A percentile compares a stretch with the other conserved stretches of the same genome.
These are phyloP conservation scores for Penicillium steckii DNA, from an alignment of 495 filamentous ascomycete species.

Conservation along the genomic window DNA sequence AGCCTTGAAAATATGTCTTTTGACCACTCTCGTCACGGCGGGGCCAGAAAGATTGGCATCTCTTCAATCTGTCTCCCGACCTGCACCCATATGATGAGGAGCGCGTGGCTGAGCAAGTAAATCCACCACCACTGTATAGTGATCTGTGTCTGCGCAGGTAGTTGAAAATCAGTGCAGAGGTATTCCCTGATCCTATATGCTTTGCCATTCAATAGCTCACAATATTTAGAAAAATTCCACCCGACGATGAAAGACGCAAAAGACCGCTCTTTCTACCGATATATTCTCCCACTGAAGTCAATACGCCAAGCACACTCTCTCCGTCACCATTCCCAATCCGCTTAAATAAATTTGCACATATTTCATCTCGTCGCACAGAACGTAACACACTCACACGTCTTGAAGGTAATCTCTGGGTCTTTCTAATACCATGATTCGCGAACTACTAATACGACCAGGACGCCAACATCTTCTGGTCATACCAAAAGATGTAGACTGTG, in stretches of 20 bases:
- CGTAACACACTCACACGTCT: conserved; percentile 9
- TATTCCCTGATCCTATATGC: conserved; percentile 14
- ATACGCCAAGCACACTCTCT: conserved; percentile 17
- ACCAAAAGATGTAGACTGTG: conserved; percentile 13
- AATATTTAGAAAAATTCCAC: conserved; percentile 17
- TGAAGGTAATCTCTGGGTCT: background rate
- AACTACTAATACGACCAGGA: background rate
- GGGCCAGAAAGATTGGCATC: conserved; percentile 19
- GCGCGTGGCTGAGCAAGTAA: conserved; percentile 14
- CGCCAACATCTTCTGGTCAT: conserved; percentile 19
- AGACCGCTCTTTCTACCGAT: conserved; percentile 13
- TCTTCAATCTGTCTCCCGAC: conserved; percentile 17
- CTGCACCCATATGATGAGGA: conserved; percentile 21
- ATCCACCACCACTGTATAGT: conserved; percentile 13
- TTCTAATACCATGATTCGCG: background rate
- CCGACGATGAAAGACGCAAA: conserved; percentile 16
- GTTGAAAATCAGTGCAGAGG: conserved; percentile 20
- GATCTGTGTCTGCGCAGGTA: conserved; percentile 4
- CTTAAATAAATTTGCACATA: conserved; percentile 12
- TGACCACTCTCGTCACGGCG: conserved; percentile 15
- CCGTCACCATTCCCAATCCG: conserved; percentile 18
- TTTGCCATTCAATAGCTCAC: conserved; percentile 17
- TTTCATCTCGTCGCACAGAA: conserved; percentile 12
- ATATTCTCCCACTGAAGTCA: conserved; percentile 19
- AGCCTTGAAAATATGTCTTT: conserved; percentile 16